Percentiles rank a stretch among this genome's conserved stretches.
Conservation (phyloP, 2,329 filamentous ascomycete species). For the Amphichorda felina region DNA sequence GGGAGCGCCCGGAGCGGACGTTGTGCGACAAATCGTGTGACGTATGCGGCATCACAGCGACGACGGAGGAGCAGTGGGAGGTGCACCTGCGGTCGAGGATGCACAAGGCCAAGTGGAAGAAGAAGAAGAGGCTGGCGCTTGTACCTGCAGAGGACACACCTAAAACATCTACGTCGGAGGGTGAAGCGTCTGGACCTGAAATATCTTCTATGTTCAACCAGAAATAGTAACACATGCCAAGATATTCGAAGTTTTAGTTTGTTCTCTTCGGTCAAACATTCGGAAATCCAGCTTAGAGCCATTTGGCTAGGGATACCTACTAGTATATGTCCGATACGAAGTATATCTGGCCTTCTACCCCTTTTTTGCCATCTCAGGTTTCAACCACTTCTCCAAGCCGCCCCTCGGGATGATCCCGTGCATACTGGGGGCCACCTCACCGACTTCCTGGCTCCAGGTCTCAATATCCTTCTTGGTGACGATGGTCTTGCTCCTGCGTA, state of each 20-base stretch:
- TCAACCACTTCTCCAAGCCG: constrained; percentile 6
- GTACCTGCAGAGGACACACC: constrained; percentile 13
- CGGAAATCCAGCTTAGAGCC: not conserved
- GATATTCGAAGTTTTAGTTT: no score
- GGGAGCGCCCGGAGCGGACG: constrained; percentile 33
- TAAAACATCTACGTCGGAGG: constrained; percentile 2
- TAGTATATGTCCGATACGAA: not conserved
- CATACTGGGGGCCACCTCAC: constrained; percentile 73
- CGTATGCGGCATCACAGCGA: constrained; percentile 52
- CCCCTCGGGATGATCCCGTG: constrained; percentile 66
- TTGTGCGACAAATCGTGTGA: constrained; percentile 55
- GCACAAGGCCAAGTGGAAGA: constrained; percentile 20
- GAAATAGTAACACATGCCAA: not conserved
- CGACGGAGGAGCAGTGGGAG: constrained; percentile 39
- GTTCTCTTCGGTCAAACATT: no score
- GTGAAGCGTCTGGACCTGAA: constrained; percentile 4
- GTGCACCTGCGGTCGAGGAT: constrained; percentile 23
- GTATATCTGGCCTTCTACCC: not conserved
- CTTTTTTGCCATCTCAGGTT: constrained; percentile 3
- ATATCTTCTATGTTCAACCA: constrained; percentile 1
- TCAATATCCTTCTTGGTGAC: constrained; percentile 55
- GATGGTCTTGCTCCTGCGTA: constrained; percentile 56
- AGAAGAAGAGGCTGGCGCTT: constrained; percentile 23
- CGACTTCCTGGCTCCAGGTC: constrained; percentile 70
- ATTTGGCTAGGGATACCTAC: not conserved